phyloP scores from a whole-genome alignment of 441 rosid genomes.

The Pelargonium australe region DNA sequence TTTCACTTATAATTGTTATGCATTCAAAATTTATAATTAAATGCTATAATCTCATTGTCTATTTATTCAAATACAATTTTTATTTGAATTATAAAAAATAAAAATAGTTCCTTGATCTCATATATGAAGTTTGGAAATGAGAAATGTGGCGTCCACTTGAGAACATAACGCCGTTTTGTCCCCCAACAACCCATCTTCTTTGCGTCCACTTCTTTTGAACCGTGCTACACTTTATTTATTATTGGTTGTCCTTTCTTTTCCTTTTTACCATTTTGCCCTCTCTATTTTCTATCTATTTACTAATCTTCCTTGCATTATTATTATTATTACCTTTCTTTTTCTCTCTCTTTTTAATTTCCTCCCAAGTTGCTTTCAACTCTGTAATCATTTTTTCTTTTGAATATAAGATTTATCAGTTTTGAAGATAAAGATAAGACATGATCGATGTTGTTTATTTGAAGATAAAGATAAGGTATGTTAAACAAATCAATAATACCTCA shows the following conservation, averaged over 20 bases:
- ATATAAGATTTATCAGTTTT: too few species aligned
- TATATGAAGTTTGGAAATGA: background rate
- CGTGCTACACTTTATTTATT: constrained; percentile 7
- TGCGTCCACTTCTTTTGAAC: constrained; percentile 16
- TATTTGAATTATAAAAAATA: too few species aligned
- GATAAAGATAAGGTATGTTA: background rate
- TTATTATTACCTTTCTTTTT: too few species aligned
- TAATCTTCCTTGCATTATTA: too few species aligned
- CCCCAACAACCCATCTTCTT: constrained; percentile 24
- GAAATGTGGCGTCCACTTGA: constrained; percentile 5
- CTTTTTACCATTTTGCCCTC: background rate
- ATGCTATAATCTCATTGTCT: too few species aligned
- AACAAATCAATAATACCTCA: too few species aligned
- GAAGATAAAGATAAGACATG: background rate
- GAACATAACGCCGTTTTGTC: constrained; percentile 19
- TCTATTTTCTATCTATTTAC: background rate
- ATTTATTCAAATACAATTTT: too few species aligned
- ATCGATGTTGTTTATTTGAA: background rate
- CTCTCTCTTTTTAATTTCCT: background rate
- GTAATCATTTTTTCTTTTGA: background rate
- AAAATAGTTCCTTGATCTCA: too few species aligned
- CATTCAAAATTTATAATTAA: too few species aligned
- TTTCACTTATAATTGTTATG: too few species aligned
- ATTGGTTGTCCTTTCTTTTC: background rate
- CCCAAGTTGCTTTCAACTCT: background rate